Conservation (phyloP, 495 filamentous ascomycete genomes). For the Podospora pseudoanserina region DNA sequence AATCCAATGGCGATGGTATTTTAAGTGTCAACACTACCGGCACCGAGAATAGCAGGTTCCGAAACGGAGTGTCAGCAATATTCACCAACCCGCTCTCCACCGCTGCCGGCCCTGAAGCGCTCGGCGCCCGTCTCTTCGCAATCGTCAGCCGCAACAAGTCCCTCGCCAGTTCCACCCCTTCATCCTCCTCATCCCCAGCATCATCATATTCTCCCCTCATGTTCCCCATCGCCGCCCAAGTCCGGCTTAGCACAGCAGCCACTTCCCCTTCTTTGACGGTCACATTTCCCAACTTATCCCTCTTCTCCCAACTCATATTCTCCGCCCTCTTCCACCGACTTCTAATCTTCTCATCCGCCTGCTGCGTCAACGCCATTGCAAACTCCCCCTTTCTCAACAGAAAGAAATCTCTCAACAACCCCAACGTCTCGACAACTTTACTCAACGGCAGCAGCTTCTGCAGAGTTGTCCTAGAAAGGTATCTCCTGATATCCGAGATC, state of each 20-base stretch:
- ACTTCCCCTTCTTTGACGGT: conserved; percentile 86
- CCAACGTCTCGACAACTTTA: conserved; percentile 71
- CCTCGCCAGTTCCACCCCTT: conserved; percentile 76
- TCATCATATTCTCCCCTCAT: conserved; percentile 67
- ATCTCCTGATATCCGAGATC: conserved; percentile 71
- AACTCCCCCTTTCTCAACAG: conserved; percentile 88
- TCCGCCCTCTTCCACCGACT: conserved; percentile 53
- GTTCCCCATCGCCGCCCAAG: conserved; percentile 72
- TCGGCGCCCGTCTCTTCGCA: conserved; percentile 36
- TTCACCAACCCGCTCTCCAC: conserved; percentile 22
- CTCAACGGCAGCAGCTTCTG: conserved; percentile 73
- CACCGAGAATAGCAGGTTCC: conserved; percentile 76
- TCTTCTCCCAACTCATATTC: conserved; percentile 52
- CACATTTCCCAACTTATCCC: conserved; percentile 50
- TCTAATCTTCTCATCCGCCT: conserved; percentile 72
- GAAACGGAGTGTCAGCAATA: conserved; percentile 56
- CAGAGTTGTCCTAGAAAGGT: conserved; percentile 74
- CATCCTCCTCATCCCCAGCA: conserved; percentile 69
- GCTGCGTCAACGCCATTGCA: conserved; percentile 74
- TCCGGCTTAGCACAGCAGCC: conserved; percentile 63
- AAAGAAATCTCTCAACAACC: conserved; percentile 79
- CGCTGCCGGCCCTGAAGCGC: conserved; percentile 25
- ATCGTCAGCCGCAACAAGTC: conserved; percentile 69
- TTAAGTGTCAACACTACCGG: conserved; percentile 67
- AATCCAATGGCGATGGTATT: conserved; percentile 75